A percentile compares a stretch with the other conserved stretches of the same genome.
Conservation (phyloP, 345 rosid genomes). For the Eucalyptus polybractea region DNA sequence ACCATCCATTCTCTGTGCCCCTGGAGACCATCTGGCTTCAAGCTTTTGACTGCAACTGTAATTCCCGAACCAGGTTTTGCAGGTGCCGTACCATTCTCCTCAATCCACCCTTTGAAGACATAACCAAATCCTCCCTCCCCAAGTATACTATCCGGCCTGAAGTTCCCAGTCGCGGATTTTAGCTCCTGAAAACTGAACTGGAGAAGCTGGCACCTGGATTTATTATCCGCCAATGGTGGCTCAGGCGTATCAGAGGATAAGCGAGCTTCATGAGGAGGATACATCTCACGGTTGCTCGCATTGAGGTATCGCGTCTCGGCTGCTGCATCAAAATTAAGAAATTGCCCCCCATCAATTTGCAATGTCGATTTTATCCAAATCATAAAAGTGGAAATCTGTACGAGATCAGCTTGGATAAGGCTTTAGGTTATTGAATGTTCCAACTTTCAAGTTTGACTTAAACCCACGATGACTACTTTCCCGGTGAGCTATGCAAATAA, state of each 20-base stretch:
- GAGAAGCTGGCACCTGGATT: constrained; percentile 37
- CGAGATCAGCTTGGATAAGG: background rate
- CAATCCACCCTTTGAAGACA: constrained; percentile 80
- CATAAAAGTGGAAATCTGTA: background rate
- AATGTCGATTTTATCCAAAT: background rate
- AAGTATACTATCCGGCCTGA: constrained; percentile 77
- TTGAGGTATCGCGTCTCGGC: constrained; percentile 59
- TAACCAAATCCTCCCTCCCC: constrained; percentile 88
- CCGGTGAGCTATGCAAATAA: background rate
- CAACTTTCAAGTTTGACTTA: background rate
- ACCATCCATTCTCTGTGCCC: constrained; percentile 93
- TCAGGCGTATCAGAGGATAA: constrained; percentile 34
- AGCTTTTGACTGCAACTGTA: constrained; percentile 76
- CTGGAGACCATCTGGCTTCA: constrained; percentile 86
- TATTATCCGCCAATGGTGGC: constrained; percentile 9
- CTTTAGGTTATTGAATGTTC: background rate
- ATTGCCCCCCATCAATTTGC: background rate
- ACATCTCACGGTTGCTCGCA: constrained; percentile 64
- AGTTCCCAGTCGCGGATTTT: constrained; percentile 72
- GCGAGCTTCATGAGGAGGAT: constrained; percentile 41
- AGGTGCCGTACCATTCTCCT: constrained; percentile 72
- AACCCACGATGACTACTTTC: background rate
- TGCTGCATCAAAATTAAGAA: constrained; percentile 18
- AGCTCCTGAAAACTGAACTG: constrained; percentile 66
- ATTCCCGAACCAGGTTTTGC: constrained; percentile 81